phyloP scores from a whole-genome alignment of 768 basidiomycete species.

The Mycena albidolilacea region DNA sequence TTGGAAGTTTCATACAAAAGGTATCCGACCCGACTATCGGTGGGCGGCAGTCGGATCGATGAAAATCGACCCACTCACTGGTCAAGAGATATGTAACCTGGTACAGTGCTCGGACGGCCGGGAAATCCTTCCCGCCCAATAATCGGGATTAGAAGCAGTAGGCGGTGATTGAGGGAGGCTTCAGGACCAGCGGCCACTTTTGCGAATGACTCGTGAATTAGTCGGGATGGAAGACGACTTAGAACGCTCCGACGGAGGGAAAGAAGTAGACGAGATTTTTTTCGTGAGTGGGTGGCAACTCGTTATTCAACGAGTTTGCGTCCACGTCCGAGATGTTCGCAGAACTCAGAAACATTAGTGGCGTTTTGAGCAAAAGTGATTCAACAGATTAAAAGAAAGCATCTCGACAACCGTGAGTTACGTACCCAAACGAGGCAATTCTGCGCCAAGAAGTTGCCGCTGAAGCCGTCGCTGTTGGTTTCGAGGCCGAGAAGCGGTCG shows the following conservation, averaged over 20 bases:
- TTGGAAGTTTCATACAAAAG: not conserved
- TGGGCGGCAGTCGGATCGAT: not conserved
- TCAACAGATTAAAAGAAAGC: slow-evolving; percentile 6
- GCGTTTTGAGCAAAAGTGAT: not conserved
- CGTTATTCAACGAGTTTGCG: too few relatives aligned
- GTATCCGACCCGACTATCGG: slow-evolving; percentile 14
- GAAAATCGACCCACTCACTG: not conserved
- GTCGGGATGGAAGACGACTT: too few relatives aligned
- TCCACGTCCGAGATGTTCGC: not conserved
- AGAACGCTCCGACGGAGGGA: too few relatives aligned
- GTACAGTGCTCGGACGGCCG: slow-evolving; percentile 5
- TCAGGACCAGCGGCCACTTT: too few relatives aligned
- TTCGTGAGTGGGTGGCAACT: too few relatives aligned
- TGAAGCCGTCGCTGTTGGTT: not conserved
- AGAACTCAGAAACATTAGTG: not conserved
- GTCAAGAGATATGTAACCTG: not conserved
- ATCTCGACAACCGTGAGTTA: slow-evolving; percentile 1
- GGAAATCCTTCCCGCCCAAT: slow-evolving; percentile 4
- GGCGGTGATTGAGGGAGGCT: not conserved
- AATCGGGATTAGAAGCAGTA: not conserved
- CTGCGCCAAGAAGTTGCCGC: slow-evolving; percentile 6
- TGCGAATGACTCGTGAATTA: too few relatives aligned
- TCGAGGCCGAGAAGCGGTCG: not conserved
- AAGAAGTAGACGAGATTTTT: not conserved
- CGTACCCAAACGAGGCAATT: slow-evolving; percentile 26